phyloP scores from a whole-genome alignment of 108 stramenopile genomes.

The Epipyxis sp. region DNA sequence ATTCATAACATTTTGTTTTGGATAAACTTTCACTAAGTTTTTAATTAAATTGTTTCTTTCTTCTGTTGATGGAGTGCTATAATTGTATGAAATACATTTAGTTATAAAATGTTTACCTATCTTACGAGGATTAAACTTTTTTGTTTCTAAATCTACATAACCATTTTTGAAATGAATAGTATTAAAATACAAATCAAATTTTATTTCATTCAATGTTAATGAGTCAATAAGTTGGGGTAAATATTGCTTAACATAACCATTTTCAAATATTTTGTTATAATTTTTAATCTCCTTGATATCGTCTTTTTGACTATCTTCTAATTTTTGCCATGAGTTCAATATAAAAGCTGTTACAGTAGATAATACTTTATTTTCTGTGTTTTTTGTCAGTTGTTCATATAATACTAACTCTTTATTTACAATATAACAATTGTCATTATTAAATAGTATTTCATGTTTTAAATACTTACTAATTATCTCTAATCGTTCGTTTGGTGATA shows the following conservation, averaged over 20 bases:
- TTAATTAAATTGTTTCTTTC: neutral
- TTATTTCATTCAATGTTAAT: neutral
- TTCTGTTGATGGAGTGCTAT: slow-evolving; percentile 1
- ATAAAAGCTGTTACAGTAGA: neutral
- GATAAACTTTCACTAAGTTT: neutral
- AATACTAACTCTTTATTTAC: too few relatives aligned
- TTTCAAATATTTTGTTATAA: neutral
- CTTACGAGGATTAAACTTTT: slow-evolving; percentile 1
- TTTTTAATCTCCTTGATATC: neutral
- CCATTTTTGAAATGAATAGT: slow-evolving; percentile 5
- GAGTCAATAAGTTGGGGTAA: neutral
- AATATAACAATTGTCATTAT: too few relatives aligned
- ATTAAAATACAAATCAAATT: neutral
- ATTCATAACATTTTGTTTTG: neutral
- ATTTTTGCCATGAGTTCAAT: neutral
- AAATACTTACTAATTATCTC: too few relatives aligned
- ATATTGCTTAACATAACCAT: neutral
- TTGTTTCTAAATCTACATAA: neutral
- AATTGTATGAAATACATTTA: neutral
- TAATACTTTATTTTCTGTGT: slow-evolving; percentile 3
- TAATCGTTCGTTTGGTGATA: too few relatives aligned
- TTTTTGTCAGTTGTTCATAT: too few relatives aligned
- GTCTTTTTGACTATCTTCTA: neutral
- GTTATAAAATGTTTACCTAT: slow-evolving; percentile 10
- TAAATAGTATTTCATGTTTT: too few relatives aligned